Evolutionary conservation across 2,329 filamentous ascomycete genomes (phyloP).

Genomic region (Erysiphe neolycopersici): DNA sequence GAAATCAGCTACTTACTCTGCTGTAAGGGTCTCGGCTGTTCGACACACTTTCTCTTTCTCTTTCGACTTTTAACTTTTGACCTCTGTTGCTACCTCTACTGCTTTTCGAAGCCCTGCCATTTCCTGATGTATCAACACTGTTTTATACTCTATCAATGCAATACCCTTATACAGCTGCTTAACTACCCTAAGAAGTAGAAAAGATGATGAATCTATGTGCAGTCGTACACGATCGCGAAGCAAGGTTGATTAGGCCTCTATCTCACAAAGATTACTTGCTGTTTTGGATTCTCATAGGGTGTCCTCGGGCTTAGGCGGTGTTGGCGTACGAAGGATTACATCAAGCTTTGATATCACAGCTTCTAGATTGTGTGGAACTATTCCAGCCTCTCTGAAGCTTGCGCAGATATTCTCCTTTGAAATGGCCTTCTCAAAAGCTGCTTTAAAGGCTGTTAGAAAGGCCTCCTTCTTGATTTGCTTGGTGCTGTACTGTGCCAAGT

Average conservation of each 20-base stretch:
- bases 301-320: background rate
- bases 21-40: background rate
- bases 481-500: background rate
- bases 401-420: background rate
- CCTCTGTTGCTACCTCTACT: background rate
- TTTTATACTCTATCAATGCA: background rate
- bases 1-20: background rate
- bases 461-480: background rate
- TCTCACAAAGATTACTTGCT: background rate
- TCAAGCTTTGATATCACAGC: background rate
- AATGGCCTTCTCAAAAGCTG: background rate
- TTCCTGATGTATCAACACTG: background rate
- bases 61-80: background rate
- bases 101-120: background rate
- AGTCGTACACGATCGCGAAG: background rate
- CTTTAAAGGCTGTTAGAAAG: background rate
- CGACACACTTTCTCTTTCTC: background rate
- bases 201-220: background rate
- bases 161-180: background rate
- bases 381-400: background rate
- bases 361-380: background rate
- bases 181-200: background rate
- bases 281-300: background rate
- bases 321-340: background rate
- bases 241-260: background rate